A percentile compares a stretch with the other conserved stretches of the same genome.
These are phyloP conservation scores for Flammula alnicola DNA, from an alignment of 1,284 basidiomycete species.

Conservation along the genomic window DNA sequence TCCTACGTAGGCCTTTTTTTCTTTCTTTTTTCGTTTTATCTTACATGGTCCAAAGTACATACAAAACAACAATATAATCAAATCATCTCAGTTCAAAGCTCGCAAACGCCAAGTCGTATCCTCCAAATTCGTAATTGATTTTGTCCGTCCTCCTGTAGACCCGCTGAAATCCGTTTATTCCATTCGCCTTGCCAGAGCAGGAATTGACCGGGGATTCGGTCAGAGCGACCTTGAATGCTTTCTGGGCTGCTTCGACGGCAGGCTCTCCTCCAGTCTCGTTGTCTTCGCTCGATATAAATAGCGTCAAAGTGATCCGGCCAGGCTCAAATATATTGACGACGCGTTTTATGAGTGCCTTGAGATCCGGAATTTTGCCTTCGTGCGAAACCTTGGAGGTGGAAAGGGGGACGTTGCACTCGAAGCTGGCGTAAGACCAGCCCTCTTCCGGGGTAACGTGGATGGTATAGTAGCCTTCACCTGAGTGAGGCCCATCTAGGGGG, in stretches of 20 bases:
- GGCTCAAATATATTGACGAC: constrained; percentile 96
- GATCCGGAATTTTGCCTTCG: constrained; percentile 61
- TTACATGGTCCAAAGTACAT: constrained; percentile 20
- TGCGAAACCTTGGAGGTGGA: constrained; percentile 38
- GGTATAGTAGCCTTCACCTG: constrained; percentile 92
- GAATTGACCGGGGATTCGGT: constrained; percentile 30
- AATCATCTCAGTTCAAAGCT: constrained; percentile 68
- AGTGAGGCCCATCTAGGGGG: constrained; percentile 15
- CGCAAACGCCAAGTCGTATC: constrained; percentile 93
- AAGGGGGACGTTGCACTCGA: constrained; percentile 97
- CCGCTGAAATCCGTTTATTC: constrained; percentile 15
- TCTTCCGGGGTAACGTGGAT: constrained; percentile 99
- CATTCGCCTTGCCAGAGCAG: no score
- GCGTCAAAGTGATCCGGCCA: constrained; percentile 83
- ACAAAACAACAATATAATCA: constrained; percentile 18
- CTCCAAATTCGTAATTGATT: constrained; percentile 97
- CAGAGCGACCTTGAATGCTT: constrained; percentile 68
- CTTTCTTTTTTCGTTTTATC: constrained; percentile 14
- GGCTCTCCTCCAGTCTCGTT: constrained; percentile 54
- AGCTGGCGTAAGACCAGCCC: constrained; percentile 97
- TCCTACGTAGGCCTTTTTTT: neutral
- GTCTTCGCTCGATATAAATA: constrained; percentile 84
- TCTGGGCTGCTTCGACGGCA: constrained; percentile 69
- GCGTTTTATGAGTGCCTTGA: constrained; percentile 82
- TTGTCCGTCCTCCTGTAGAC: constrained; percentile 85